These are phyloP conservation scores for Globisporangium echinulatum DNA, from an alignment of 352 stramenopile species.

Conservation along the genomic window DNA sequence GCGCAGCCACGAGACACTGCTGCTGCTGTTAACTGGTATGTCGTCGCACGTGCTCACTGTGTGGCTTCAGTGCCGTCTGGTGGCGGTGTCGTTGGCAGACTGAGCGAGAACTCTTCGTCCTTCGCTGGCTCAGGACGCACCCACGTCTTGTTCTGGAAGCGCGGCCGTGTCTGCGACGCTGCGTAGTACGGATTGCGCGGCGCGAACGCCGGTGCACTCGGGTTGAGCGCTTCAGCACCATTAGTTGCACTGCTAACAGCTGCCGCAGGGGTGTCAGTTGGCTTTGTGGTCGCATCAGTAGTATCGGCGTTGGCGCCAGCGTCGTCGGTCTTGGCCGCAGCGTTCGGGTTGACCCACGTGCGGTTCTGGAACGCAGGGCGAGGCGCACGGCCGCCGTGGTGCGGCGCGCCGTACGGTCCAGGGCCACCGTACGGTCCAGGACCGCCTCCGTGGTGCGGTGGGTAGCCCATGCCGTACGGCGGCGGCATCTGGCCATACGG, in stretches of 20 bases:
- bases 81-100: conserved; percentile 67
- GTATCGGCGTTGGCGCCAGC: conserved; percentile 14
- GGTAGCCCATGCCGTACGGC: conserved; percentile 70
- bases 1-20: no score
- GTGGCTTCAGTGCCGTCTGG: conserved; percentile 34
- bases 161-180: conserved; percentile 61
- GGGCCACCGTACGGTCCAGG: conserved; percentile 16
- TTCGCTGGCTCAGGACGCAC: conserved; percentile 64
- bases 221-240: conserved; percentile 16
- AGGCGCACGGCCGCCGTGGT: conserved; percentile 24
- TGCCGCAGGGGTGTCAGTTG: background rate
- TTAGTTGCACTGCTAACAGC: background rate
- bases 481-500: conserved; percentile 59
- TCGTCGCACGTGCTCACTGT: conserved; percentile 5
- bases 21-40: no score
- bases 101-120: conserved; percentile 69
- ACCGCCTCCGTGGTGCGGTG: conserved; percentile 26
- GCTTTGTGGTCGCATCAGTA: background rate
- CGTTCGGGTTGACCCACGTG: conserved; percentile 83
- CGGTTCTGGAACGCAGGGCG: conserved; percentile 71
- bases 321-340: conserved; percentile 44
- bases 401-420: conserved; percentile 3
- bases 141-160: conserved; percentile 88
- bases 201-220: conserved; percentile 29
- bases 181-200: conserved; percentile 60